Evolutionary conservation across 805 yeast species (phyloP).

Genomic region (Candida railenensis): DNA sequence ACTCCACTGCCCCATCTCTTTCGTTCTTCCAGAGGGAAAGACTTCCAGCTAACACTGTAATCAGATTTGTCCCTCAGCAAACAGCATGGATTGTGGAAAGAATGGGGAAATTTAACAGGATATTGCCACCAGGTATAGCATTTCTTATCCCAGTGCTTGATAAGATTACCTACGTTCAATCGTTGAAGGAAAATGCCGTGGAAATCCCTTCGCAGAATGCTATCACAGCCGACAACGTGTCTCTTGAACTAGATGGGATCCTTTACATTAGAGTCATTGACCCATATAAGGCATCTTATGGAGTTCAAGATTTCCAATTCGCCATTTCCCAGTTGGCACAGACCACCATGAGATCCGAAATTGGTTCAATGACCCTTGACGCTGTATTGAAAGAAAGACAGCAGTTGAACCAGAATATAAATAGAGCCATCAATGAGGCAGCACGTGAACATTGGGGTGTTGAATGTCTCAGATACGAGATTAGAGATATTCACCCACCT

Average conservation of each 20-base stretch:
- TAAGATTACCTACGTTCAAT: conserved; percentile 76
- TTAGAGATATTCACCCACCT: conserved; percentile 87
- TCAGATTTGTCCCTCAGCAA: conserved; percentile 85
- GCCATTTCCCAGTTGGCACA: conserved; percentile 86
- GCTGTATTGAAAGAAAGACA: conserved; percentile 78
- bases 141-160: conserved; percentile 71
- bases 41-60: conserved; percentile 71
- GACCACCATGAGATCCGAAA: conserved; percentile 88
- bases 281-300: conserved; percentile 83
- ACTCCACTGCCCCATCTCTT: conserved; percentile 17
- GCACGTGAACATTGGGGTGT: conserved; percentile 82
- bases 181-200: conserved; percentile 79
- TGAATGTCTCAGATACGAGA: conserved; percentile 78
- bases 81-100: conserved; percentile 90
- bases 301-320: conserved; percentile 84
- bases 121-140: conserved; percentile 75
- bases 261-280: conserved; percentile 75
- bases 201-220: conserved; percentile 85
- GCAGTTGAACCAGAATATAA: conserved; percentile 67
- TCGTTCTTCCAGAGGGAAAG: conserved; percentile 61
- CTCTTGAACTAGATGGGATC: conserved; percentile 82
- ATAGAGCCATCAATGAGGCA: conserved; percentile 79
- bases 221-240: conserved; percentile 82
- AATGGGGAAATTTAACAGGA: conserved; percentile 77
- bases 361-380: conserved; percentile 79